These are phyloP conservation scores for Penicillium rolfsii DNA, from an alignment of 2,329 filamentous ascomycete genomes.

Conservation along the genomic window DNA sequence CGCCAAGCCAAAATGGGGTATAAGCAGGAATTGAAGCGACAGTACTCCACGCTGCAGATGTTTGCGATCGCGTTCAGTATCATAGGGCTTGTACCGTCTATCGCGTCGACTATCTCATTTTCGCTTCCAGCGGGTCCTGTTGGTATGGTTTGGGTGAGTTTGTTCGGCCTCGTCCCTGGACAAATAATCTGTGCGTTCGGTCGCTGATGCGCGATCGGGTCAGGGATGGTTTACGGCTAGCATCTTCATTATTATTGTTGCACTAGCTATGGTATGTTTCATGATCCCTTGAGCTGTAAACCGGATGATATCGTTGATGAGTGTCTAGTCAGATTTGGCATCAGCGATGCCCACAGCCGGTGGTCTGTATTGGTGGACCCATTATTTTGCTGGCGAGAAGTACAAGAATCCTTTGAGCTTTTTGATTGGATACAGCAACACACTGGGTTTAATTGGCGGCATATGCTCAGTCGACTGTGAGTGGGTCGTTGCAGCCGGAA, in stretches of 20 bases:
- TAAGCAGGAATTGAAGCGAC: constrained; percentile 65
- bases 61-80: constrained; percentile 64
- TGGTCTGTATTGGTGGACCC: constrained; percentile 63
- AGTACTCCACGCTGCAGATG: constrained; percentile 65
- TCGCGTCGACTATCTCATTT: constrained; percentile 62
- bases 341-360: constrained; percentile 63
- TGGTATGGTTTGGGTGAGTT: constrained; percentile 63
- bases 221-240: constrained; percentile 59
- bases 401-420: constrained; percentile 62
- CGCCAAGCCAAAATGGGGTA: constrained; percentile 48
- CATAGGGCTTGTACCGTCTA: constrained; percentile 64
- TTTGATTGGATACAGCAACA: constrained; percentile 65
- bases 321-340: constrained; percentile 52
- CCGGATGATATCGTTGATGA: background rate
- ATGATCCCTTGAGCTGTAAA: background rate
- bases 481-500: constrained; percentile 5
- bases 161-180: background rate
- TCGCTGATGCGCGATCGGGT: constrained; percentile 5
- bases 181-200: background rate
- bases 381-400: constrained; percentile 60
- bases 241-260: constrained; percentile 61
- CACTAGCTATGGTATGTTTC: constrained; percentile 57
- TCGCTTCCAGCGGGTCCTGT: constrained; percentile 63
- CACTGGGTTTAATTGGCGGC: constrained; percentile 62
- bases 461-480: constrained; percentile 64